Evolutionary conservation across 345 rosid species (phyloP), one percentile per base, ranked within the genome.

Genomic region (Sisymbrium altissimum): DNA sequence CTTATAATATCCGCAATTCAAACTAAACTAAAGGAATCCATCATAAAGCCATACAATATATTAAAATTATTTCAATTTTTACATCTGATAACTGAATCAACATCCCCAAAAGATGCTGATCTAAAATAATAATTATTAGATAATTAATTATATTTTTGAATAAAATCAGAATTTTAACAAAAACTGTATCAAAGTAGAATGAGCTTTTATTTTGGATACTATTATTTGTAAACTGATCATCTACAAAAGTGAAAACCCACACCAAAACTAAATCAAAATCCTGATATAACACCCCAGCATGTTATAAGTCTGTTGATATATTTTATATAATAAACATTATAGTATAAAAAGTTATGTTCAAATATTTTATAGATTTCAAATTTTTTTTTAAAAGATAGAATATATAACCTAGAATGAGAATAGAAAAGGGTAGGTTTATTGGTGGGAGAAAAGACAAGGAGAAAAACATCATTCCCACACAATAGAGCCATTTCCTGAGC

Each of bases 401-500:
- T 1, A 33, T 12, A 49, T 14, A 0, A 70, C 75, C 49, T 71
- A 1, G 67, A 39, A 6, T 2, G 59, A 58, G 41, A 3, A 4
- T 41, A n/a, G 7, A 57, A 74, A 3, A 74, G 12, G 3, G 17
- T 11, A 38, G 61, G 53, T 17, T 74, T 74, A 0, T 6, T 19
- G 9, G 44, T 39, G 0, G 78, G 72, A 48, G 78, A 74, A 49
- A 74, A 29, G 0, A 40, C 17, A 32, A 72, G 3, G 43, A 38
- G 5, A 56, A 75, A 14, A 4, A 77, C 11, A 54, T 64, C 61
- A 46, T 11, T 5, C n/a, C 56, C 71, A 11, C 72, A 77, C 14
- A 77, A 14, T 0, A 44, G 0, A 7, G 43, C 19, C 6, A 77
- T 18, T 36, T 77, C 76, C 3, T 69, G 79, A 0, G 82, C 87